These are phyloP conservation scores for Candida oleophila DNA, from an alignment of 805 yeast species.

Conservation along the genomic window DNA sequence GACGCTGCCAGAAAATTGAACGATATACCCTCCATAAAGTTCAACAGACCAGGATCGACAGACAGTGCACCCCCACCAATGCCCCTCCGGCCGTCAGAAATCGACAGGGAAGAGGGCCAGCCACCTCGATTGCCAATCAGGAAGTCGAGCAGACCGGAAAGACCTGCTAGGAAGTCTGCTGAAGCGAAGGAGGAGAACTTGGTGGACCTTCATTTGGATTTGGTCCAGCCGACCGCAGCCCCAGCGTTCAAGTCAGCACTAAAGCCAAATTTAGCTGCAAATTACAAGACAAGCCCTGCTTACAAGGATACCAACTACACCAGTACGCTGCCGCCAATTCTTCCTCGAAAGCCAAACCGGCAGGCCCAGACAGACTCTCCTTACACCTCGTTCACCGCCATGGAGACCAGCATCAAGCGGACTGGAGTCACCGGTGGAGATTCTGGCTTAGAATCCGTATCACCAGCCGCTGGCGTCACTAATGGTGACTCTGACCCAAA, in stretches of 20 bases:
- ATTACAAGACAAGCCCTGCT: no score
- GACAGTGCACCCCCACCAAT: constrained; percentile 12
- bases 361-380: neutral
- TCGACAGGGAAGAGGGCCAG: neutral
- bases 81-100: constrained; percentile 8
- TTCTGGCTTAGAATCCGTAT: neutral
- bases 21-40: constrained; percentile 15
- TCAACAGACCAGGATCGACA: constrained; percentile 14
- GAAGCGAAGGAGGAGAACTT: neutral
- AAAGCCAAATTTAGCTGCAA: no score
- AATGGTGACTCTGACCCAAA: no score
- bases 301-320: no score
- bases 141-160: constrained; percentile 4
- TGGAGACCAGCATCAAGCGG: constrained; percentile 19
- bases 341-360: neutral
- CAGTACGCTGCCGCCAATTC: no score
- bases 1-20: neutral
- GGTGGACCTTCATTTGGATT: neutral
- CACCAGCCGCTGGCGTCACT: constrained; percentile 6
- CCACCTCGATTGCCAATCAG: constrained; percentile 11
- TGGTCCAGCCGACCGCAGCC: constrained; percentile 19
- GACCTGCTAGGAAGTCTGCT: neutral
- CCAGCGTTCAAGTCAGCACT: no score
- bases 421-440: no score
- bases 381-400: constrained; percentile 19